Percentiles rank a stretch among this genome's conserved stretches.
These are phyloP conservation scores for Astrephomene gubernaculifera DNA, from an alignment of 139 green algal genomes.

Conservation along the genomic window DNA sequence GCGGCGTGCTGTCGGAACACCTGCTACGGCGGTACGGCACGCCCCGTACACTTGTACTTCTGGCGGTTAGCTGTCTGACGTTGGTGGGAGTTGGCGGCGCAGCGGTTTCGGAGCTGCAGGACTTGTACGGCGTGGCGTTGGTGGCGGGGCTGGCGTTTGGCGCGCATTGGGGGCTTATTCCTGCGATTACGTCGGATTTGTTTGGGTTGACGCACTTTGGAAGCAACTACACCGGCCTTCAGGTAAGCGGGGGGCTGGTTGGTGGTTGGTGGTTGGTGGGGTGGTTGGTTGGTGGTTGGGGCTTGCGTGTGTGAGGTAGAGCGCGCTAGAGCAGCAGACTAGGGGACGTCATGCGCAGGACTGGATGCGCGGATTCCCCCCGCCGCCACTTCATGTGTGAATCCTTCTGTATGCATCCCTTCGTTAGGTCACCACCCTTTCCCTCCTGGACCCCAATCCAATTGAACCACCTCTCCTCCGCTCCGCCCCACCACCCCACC, in stretches of 20 bases:
- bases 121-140: constrained; percentile 40
- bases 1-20: constrained; percentile 68
- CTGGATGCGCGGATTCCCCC: too few species aligned
- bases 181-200: constrained; percentile 73
- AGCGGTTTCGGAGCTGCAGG: not conserved
- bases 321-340: too few species aligned
- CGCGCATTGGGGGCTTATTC: constrained; percentile 83
- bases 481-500: not conserved
- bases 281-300: too few species aligned
- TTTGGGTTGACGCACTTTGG: constrained; percentile 78
- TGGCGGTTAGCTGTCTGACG: constrained; percentile 24
- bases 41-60: constrained; percentile 64
- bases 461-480: not conserved
- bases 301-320: too few species aligned
- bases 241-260: constrained; percentile 27
- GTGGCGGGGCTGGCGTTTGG: constrained; percentile 82
- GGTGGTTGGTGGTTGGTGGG: too few species aligned
- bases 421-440: too few species aligned
- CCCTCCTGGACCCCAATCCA: too few species aligned
- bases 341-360: too few species aligned
- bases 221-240: constrained; percentile 59
- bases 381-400: too few species aligned
- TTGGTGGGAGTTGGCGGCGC: constrained; percentile 8
- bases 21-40: constrained; percentile 59
- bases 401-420: too few species aligned